Percentiles rank a stretch among this genome's conserved stretches.
Conservation (phyloP, 306 rosid species). For the Quercus cerris region DNA sequence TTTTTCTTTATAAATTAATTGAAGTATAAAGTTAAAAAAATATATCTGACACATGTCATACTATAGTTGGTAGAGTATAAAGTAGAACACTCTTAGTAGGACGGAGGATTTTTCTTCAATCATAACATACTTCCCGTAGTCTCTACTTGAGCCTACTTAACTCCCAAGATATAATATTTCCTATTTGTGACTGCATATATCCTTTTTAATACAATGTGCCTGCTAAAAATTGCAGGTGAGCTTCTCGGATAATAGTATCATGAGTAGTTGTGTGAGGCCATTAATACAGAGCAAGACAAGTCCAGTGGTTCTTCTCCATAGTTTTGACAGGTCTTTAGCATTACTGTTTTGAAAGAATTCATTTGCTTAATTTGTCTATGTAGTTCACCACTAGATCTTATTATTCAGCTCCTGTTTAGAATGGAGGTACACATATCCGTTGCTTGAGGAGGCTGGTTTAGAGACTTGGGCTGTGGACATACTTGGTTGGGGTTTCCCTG, state of each 20-base stretch:
- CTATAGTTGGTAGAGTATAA: too few relatives aligned
- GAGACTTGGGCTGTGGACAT: conserved; percentile 95
- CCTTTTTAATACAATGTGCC: background rate
- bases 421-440: conserved; percentile 87
- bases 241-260: conserved; percentile 50
- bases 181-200: background rate
- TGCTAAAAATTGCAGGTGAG: conserved; percentile 43
- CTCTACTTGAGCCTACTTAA: too few relatives aligned
- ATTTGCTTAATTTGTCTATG: conserved; percentile 21
- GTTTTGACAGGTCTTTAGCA: conserved; percentile 75
- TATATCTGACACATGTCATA: too few relatives aligned
- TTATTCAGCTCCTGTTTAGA: conserved; percentile 93
- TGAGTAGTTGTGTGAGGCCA: conserved; percentile 92
- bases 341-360: conserved; percentile 3
- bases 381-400: conserved; percentile 31
- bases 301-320: conserved; percentile 89
- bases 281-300: conserved; percentile 44
- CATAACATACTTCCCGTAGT: too few relatives aligned
- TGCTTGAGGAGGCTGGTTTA: conserved; percentile 79
- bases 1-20: too few relatives aligned
- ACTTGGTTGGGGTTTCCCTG: conserved; percentile 99
- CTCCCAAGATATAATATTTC: too few relatives aligned
- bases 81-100: too few relatives aligned
- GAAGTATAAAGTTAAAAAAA: too few relatives aligned
- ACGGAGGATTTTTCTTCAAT: too few relatives aligned